Evolutionary conservation across 108 stramenopile species (phyloP).

Genomic region (Pseudonitzschia multiseries): DNA sequence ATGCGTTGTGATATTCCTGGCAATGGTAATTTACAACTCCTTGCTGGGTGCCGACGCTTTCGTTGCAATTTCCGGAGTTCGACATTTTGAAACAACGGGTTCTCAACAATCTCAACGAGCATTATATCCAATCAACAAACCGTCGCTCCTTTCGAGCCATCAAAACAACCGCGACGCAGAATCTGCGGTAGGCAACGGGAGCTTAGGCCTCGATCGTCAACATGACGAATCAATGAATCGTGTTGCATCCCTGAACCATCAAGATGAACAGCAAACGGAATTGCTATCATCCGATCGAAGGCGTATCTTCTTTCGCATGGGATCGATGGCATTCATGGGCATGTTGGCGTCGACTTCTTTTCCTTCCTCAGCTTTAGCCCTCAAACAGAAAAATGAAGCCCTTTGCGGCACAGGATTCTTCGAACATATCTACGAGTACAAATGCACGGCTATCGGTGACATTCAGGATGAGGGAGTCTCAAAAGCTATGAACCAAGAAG

Average conservation of each 20-base stretch:
- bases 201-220: background rate
- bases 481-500: slow-evolving; percentile 24
- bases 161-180: background rate
- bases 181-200: background rate
- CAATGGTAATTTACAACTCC: background rate
- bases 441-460: slow-evolving; percentile 74
- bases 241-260: too few species aligned
- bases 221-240: too few species aligned
- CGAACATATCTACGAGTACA: slow-evolving; percentile 60
- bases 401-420: slow-evolving; percentile 79
- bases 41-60: background rate
- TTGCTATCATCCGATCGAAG: background rate
- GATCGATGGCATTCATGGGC: background rate
- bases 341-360: background rate
- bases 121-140: background rate
- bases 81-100: background rate
- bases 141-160: background rate
- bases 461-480: slow-evolving; percentile 62
- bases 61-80: background rate
- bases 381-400: slow-evolving; percentile 56
- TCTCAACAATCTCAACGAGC: background rate
- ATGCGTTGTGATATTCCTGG: background rate
- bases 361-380: slow-evolving; percentile 40
- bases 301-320: background rate
- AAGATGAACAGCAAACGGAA: background rate